Base-by-base conservation (phyloP, 805 yeast species). In the Saccharomycopsis microspora region DNA sequence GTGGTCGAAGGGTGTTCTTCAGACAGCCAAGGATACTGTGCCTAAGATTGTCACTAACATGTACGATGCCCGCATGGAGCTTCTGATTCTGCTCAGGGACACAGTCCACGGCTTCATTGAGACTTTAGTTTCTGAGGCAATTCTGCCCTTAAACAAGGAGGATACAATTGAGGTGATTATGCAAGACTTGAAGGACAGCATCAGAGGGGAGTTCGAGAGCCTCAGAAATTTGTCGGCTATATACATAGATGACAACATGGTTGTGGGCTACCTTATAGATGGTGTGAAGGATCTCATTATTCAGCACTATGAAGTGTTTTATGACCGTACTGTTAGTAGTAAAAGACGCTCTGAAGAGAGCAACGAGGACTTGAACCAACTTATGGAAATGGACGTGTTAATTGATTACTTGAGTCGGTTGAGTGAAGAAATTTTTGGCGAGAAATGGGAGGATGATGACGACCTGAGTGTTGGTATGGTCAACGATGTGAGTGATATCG, bases 41-140 rank as follows among this genome's bases (percentile, higher is more conserved):
- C 96, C 96, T 0, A 79, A 75, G 53, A 86, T 87, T 9, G 82
- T 85, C 9, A 81, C 78, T 56, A 82, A 85, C 59, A 82, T 82
- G 84, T 75, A 81, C 42, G 96, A 89, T 64, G 93, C 82, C 2
- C 69, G 78, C 51, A 63, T 65, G 8, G 97, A 89, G 60, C 67
- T 89, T 39, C 85, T 83, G 55, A 68, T 76, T 29, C 88, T 83
- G 54, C 69, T 89, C 54, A 74, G 89, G 54, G 78, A 76, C 51
- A 68, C 80, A 3, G 85, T 88, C 30, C 82, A 78, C 54, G 76
- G 72, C 27, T 79, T 85, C 55, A 81, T 89, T 3, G 75, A 78
- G 43, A 73, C 71, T 9, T 76, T 82, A 1, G 71, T 76, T 1
- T 57, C 61, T 10, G 61, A 64, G 9, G 70, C 85, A 35, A 65